These are phyloP conservation scores for Xylaria cubensis DNA, from an alignment of 495 filamentous ascomycete genomes.

Conservation along the genomic window DNA sequence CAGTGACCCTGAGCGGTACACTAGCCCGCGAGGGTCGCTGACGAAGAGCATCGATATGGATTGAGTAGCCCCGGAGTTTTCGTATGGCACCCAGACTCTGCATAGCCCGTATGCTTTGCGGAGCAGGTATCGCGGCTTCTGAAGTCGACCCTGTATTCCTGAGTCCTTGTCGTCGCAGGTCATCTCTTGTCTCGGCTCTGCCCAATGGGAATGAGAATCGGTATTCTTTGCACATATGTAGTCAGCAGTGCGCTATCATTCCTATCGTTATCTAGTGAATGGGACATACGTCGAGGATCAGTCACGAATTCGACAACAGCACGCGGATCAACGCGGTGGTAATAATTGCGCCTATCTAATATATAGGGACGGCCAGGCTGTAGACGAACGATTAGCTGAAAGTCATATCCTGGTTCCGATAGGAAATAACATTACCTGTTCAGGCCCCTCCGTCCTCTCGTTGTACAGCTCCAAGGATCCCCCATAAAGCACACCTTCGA, in stretches of 20 bases:
- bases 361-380: slow-evolving; percentile 4
- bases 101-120: not conserved
- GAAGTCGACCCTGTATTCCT: not conserved
- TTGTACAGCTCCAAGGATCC: not conserved
- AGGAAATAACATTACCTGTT: not conserved
- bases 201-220: not conserved
- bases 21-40: not conserved
- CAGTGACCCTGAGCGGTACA: not conserved
- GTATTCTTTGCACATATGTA: not conserved
- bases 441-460: not conserved
- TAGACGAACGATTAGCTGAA: not conserved
- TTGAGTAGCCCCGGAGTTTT: slow-evolving; percentile 4
- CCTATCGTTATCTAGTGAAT: not conserved
- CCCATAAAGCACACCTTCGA: slow-evolving; percentile 5
- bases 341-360: not conserved
- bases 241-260: not conserved
- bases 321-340: not conserved
- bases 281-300: not conserved
- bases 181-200: slow-evolving; percentile 3
- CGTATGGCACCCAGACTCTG: slow-evolving; percentile 1
- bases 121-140: not conserved
- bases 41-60: slow-evolving; percentile 8
- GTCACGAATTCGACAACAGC: slow-evolving; percentile 5
- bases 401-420: not conserved
- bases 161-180: slow-evolving; percentile 1